Base-by-base conservation (phyloP, 108 stramenopile species). In the Mediolabrus comicus region DNA sequence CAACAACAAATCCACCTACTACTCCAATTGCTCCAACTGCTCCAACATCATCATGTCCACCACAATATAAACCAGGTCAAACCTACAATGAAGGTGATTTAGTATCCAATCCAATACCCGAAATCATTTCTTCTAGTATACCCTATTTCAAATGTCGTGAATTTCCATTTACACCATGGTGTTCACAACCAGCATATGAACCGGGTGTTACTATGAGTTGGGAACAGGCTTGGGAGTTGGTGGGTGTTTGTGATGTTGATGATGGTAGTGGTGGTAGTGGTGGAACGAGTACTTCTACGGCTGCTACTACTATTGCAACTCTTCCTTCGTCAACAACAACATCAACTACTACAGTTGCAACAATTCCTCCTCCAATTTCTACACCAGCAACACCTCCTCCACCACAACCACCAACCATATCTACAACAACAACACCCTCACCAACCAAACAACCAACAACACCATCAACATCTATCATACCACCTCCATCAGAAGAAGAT, bases 191-290 rank as follows among this genome's bases (percentile, higher is more conserved):
- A 52, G 75, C 57, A 7, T 80, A 80, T 53, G 74, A 75, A 53
- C 79, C 79, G 36, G 79, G 79, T 22, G 53, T 65, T 2, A n/a
- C 53, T 33, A 29, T 43, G 19, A 26, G 29, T 27, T 80, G 79
- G 79, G 38, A 56, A 8, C 16, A 71, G 39, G 68, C 79, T 27
- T 80, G 79, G 79, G 66, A 16, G 36, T 32, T 71, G 69, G 41
- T 76, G 24, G 79, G 75, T 7, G 49, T 53, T 29, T 80, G 79
- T 59, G 11, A 30, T 31, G 39, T 10, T 28, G 27, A 13, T 32
- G 63, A 31, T 43, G 33, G 17, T 35, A 19, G 12, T 19, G 34
- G 22, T 59, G 35, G 3, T 24, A 25, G 19, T 16, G 25, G 1
- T 11, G 38, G 7, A 6, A 26, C 46, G 9, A 19, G n/a, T 41